Percentiles rank a stretch among this genome's conserved stretches.
Evolutionary conservation across 441 rosid genomes (phyloP).

Genomic region (Melianthus villosus): DNA sequence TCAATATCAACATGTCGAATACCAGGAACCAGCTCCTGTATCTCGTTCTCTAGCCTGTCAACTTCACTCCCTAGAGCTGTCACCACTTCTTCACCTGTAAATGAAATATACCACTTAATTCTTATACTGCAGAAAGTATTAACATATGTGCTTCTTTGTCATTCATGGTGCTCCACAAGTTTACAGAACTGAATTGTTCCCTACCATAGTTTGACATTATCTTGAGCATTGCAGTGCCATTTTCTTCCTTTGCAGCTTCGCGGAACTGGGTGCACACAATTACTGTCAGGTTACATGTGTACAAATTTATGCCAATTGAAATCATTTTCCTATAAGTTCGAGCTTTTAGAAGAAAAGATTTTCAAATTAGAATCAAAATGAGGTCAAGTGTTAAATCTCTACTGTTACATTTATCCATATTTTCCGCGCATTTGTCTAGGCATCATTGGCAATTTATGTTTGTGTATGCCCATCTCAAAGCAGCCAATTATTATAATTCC

Average conservation of each 20-base stretch:
- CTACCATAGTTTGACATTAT: conserved; percentile 78
- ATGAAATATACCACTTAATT: neutral
- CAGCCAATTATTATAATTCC: no score
- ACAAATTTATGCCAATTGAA: neutral
- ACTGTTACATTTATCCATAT: no score
- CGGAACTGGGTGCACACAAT: conserved; percentile 37
- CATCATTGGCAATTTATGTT: no score
- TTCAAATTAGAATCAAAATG: no score
- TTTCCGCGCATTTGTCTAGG: no score
- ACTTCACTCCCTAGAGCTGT: conserved; percentile 93
- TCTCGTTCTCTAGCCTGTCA: conserved; percentile 82
- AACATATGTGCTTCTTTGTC: neutral
- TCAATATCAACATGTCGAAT: conserved; percentile 92
- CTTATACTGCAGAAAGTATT: neutral
- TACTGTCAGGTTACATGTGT: conserved; percentile 2
- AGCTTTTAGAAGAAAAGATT: no score
- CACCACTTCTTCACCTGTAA: conserved; percentile 90
- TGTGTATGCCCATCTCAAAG: no score
- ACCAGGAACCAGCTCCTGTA: conserved; percentile 89
- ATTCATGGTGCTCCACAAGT: neutral
- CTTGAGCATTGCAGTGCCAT: conserved; percentile 51
- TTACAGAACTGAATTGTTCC: neutral
- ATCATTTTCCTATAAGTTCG: no score
- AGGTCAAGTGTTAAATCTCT: no score
- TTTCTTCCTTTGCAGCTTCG: conserved; percentile 49